A percentile compares a stretch with the other conserved stretches of the same genome.
Conservation (phyloP, 345 rosid genomes). For the rapeseed (Brassica napus) region Da-Ae NC_063451.1:24997501-24998000, state of each 20-base stretch:
- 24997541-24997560: conserved; percentile 35
- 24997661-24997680: conserved; percentile 69
- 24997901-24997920: neutral
- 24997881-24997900: neutral
- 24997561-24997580: neutral
- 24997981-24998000: neutral
- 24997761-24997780: no score
- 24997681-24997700: conserved; percentile 40
- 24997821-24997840: neutral
- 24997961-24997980: neutral
- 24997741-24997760: no score
- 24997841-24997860: neutral
- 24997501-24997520: conserved; percentile 69
- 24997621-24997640: conserved; percentile 65
- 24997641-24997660: conserved; percentile 74
- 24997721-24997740: no score
- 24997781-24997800: neutral
- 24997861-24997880: neutral
- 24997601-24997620: conserved; percentile 48
- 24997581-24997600: neutral
- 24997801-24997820: neutral
- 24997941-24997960: neutral
- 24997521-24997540: conserved; percentile 44
- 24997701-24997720: no score
- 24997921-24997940: neutral